Evolutionary conservation across 768 basidiomycete genomes (phyloP).

Genomic region (Lactarius deliciosus): DNA sequence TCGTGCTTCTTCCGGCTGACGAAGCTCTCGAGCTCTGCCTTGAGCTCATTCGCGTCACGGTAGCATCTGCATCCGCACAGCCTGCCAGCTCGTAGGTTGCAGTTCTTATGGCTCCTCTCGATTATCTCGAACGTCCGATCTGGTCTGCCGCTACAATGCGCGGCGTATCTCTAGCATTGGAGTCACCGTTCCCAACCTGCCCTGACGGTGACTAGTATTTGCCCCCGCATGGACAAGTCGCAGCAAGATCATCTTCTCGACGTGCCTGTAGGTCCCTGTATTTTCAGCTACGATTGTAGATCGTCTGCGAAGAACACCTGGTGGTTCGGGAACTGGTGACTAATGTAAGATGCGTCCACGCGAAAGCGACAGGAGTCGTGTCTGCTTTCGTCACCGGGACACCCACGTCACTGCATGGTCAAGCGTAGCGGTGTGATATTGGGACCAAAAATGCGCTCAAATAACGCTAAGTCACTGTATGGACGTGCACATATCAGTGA

Average conservation of each 20-base stretch:
- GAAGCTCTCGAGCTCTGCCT: conserved; percentile 80
- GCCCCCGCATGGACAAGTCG: conserved; percentile 48
- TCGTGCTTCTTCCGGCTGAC: conserved; percentile 84
- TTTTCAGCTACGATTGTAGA: conserved; percentile 78
- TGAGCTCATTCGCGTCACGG: conserved; percentile 46
- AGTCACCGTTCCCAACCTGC: conserved; percentile 66
- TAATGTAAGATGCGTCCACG: background rate
- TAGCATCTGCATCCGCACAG: conserved; percentile 57
- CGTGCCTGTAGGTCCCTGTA: conserved; percentile 78
- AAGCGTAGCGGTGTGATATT: background rate
- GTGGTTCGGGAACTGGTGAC: conserved; percentile 86
- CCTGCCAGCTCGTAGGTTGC: conserved; percentile 73
- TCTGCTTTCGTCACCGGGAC: background rate
- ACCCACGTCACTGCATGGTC: too few relatives aligned
- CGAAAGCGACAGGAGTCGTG: background rate
- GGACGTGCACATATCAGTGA: too few relatives aligned
- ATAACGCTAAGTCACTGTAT: too few relatives aligned
- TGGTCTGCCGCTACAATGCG: conserved; percentile 70
- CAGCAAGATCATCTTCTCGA: conserved; percentile 82
- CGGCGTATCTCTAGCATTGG: conserved; percentile 70
- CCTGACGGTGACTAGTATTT: conserved; percentile 59
- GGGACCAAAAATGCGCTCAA: background rate
- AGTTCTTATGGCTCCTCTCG: conserved; percentile 76
- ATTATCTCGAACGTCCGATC: conserved; percentile 88
- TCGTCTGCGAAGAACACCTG: conserved; percentile 73